Evolutionary conservation across 2,329 filamentous ascomycete species (phyloP).

Genomic region (Stylonectria norvegica): DNA sequence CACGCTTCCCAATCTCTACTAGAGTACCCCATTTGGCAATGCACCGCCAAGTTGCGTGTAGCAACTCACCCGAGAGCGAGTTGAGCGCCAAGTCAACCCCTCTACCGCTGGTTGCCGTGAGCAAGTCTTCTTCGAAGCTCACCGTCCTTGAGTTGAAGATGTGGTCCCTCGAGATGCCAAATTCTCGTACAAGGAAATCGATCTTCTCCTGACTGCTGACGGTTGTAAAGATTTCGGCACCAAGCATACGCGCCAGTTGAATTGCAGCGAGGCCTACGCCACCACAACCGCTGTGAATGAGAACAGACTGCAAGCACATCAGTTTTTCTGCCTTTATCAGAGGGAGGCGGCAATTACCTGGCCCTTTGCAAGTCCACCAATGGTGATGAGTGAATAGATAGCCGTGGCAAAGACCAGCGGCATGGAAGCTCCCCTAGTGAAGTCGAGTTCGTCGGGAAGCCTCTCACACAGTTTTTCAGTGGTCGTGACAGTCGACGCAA

Average conservation of each 20-base stretch:
- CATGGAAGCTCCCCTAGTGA: slow-evolving; percentile 34
- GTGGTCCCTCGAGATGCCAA: slow-evolving; percentile 15
- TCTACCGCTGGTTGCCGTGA: slow-evolving; percentile 18
- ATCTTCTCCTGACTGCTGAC: slow-evolving; percentile 30
- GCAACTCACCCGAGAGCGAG: slow-evolving; percentile 27
- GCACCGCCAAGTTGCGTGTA: slow-evolving; percentile 33
- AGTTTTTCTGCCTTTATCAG: slow-evolving; percentile 1
- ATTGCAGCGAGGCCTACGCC: slow-evolving; percentile 31
- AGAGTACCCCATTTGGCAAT: slow-evolving; percentile 34
- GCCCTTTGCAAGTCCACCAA: slow-evolving; percentile 7
- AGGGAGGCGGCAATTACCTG: slow-evolving; percentile 4
- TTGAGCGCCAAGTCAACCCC: slow-evolving; percentile 34
- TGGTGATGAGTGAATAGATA: slow-evolving; percentile 12
- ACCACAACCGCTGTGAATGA: slow-evolving; percentile 32
- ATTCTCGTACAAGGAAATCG: slow-evolving; percentile 19
- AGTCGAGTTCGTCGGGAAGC: slow-evolving; percentile 34
- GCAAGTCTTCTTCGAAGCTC: slow-evolving; percentile 24
- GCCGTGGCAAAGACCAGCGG: slow-evolving; percentile 33
- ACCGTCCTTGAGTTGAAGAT: slow-evolving; percentile 30
- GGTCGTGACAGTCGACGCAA: slow-evolving; percentile 25
- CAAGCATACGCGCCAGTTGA: slow-evolving; percentile 21
- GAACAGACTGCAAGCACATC: slow-evolving; percentile 16
- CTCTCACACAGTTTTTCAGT: slow-evolving; percentile 17
- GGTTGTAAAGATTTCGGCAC: slow-evolving; percentile 27
- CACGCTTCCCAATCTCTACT: slow-evolving; percentile 36